Evolutionary conservation across 257 asterid species (phyloP).

Genomic region (Paraleonurus japonicus): DNA sequence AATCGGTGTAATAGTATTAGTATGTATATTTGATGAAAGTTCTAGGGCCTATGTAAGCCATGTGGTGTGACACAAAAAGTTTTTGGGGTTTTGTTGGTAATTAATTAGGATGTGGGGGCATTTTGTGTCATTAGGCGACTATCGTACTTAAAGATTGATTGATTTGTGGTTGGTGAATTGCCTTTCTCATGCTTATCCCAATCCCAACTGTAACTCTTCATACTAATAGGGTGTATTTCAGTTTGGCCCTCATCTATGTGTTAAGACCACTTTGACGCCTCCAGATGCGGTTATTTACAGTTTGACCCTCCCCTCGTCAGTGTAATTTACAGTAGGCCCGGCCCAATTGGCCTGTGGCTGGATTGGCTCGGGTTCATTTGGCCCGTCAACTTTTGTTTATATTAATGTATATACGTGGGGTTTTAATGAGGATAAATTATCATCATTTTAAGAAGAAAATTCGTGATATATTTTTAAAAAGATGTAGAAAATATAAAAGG

Average conservation of each 20-base stretch:
- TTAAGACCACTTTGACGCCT: background rate
- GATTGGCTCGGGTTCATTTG: too few species aligned
- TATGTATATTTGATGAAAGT: background rate
- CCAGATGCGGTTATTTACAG: background rate
- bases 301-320: background rate
- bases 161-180: conserved; percentile 31
- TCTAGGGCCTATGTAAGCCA: conserved; percentile 18
- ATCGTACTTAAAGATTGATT: background rate
- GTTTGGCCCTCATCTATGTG: background rate
- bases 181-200: conserved; percentile 29
- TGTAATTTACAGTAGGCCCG: too few species aligned
- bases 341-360: too few species aligned
- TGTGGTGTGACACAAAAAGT: conserved; percentile 3
- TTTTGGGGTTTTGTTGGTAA: background rate
- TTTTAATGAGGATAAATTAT: too few species aligned
- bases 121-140: background rate
- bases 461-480: too few species aligned
- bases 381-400: too few species aligned
- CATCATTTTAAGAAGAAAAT: too few species aligned
- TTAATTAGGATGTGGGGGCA: background rate
- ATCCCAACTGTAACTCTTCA: conserved; percentile 5
- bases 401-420: too few species aligned
- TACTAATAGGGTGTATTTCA: background rate
- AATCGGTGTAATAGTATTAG: conserved; percentile 27
- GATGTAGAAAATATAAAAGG: too few species aligned